phyloP scores from a whole-genome alignment of 139 green algal genomes.

The Pseudopediastrum boryanum region DNA sequence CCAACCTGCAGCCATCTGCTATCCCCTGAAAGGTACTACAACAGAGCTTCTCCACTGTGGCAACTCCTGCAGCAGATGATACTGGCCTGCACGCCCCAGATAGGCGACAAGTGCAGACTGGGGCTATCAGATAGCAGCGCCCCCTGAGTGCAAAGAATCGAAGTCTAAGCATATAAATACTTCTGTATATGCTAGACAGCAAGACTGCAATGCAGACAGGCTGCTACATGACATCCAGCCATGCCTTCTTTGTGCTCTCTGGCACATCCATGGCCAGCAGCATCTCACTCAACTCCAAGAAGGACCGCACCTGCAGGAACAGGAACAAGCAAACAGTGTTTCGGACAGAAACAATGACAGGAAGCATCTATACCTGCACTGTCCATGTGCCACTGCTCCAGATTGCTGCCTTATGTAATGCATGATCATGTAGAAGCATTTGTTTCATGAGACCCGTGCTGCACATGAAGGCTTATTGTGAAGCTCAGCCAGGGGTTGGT shows the following conservation, averaged over 20 bases:
- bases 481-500: no score
- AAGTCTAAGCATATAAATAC: no score
- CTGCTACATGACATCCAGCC: conserved; percentile 35
- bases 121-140: no score
- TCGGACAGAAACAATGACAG: not conserved
- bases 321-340: not conserved
- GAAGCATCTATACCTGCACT: not conserved
- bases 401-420: not conserved
- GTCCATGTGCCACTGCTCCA: not conserved
- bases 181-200: no score
- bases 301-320: conserved; percentile 28
- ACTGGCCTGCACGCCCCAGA: no score
- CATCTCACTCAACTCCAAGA: conserved; percentile 36
- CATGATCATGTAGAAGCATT: not conserved
- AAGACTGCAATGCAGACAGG: no score
- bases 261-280: conserved; percentile 30
- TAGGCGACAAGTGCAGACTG: no score
- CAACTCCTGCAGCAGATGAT: no score
- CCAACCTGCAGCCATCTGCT: no score
- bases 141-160: no score
- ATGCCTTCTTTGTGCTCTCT: conserved; percentile 28
- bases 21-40: no score
- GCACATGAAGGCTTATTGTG: not conserved
- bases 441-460: not conserved
- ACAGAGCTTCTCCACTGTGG: no score